Evolutionary conservation across 306 rosid genomes (phyloP).

Genomic region (Prinsepia uniflora): DNA sequence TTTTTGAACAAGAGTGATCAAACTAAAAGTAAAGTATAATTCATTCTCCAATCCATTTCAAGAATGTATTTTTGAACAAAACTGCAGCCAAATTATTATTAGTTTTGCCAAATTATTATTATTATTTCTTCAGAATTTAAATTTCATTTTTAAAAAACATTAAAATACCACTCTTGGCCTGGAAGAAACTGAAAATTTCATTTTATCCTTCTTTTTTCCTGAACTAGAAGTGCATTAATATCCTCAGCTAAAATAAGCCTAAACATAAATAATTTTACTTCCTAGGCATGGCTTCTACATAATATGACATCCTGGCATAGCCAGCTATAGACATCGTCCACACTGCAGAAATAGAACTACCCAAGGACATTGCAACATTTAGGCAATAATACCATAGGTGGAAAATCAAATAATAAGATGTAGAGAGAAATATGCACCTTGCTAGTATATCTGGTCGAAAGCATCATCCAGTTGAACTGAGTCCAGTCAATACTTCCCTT

Average conservation of each 20-base stretch:
- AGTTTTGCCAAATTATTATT: too few species aligned
- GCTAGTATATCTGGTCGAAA: too few species aligned
- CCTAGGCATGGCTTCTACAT: too few species aligned
- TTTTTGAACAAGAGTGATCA: background rate
- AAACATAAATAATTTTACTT: too few species aligned
- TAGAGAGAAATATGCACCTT: slow-evolving; percentile 25
- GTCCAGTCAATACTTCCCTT: slow-evolving; percentile 19
- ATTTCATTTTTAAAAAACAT: too few species aligned
- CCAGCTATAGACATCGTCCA: slow-evolving; percentile 1
- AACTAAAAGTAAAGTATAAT: background rate
- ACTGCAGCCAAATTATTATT: too few species aligned
- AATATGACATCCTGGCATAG: background rate
- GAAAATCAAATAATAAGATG: background rate
- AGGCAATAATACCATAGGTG: background rate
- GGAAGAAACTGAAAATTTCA: too few species aligned
- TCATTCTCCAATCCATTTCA: background rate
- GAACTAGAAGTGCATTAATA: too few species aligned
- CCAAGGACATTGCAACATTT: slow-evolving; percentile 1
- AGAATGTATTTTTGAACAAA: background rate
- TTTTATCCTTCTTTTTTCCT: too few species aligned
- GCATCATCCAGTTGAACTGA: slow-evolving; percentile 24
- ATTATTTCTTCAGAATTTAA: too few species aligned
- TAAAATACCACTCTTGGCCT: too few species aligned
- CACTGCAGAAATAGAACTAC: slow-evolving; percentile 1
- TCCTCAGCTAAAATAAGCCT: too few species aligned